Conservation (phyloP, 2,329 filamentous ascomycete genomes). For the Delphinella strobiligena region DNA sequence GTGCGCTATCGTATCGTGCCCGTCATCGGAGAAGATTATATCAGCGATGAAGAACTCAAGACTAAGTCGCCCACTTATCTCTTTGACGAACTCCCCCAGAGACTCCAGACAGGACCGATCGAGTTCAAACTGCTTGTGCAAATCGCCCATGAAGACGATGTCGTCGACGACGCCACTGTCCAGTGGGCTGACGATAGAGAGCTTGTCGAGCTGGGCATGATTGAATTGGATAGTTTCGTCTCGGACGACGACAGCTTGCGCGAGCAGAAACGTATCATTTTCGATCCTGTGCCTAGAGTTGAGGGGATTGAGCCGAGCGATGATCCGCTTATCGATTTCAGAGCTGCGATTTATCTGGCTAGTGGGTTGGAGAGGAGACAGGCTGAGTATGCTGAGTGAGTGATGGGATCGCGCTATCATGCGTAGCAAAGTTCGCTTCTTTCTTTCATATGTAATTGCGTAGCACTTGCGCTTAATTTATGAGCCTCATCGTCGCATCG, state of each 20-base stretch:
- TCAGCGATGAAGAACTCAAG: slow-evolving; percentile 27
- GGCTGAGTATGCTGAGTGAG: slow-evolving; percentile 16
- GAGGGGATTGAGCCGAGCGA: slow-evolving; percentile 40
- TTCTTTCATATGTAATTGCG: not conserved
- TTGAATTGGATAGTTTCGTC: slow-evolving; percentile 32
- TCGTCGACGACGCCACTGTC: slow-evolving; percentile 36
- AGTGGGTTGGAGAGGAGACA: slow-evolving; percentile 42
- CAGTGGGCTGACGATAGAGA: slow-evolving; percentile 41
- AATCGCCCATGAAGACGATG: slow-evolving; percentile 36
- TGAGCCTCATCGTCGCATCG: no score
- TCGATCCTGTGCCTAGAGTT: slow-evolving; percentile 46
- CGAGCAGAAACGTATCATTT: slow-evolving; percentile 42
- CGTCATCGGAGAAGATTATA: slow-evolving; percentile 27
- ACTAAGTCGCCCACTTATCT: slow-evolving; percentile 33
- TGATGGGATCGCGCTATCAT: not conserved
- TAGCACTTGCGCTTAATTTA: no score
- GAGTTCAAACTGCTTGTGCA: slow-evolving; percentile 39
- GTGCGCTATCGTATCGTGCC: slow-evolving; percentile 41
- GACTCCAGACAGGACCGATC: slow-evolving; percentile 26
- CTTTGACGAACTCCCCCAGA: slow-evolving; percentile 34
- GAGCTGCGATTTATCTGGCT: slow-evolving; percentile 44
- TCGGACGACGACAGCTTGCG: slow-evolving; percentile 28
- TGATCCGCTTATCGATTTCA: slow-evolving; percentile 45
- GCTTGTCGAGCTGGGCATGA: slow-evolving; percentile 38
- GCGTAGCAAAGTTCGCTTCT: not conserved